Evolutionary conservation across 495 filamentous ascomycete species (phyloP), one percentile per base, ranked within the genome.

Genomic region (Eremomyces bilateralis): DNA sequence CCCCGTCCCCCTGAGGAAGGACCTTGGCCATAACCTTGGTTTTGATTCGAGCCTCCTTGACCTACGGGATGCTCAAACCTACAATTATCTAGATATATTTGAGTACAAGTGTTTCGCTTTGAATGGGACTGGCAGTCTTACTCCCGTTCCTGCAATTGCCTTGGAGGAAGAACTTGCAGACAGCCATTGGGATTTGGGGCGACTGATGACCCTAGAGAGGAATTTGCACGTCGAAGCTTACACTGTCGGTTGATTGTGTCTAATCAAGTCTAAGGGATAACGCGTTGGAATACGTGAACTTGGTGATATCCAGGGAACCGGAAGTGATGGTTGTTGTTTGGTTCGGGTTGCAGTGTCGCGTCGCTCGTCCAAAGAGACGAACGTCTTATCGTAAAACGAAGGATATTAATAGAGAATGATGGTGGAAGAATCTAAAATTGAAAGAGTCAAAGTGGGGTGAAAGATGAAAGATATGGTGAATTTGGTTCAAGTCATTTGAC

Each of bases 151-250:
- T 71, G 61, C 81, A 91, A 34, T 64, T 62, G 29, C 77, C 79
- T 51, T 72, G 67, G 51, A 68, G 68, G 46, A 61, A 91, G 49
- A 69, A 84, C 24, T 47, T 63, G 61, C 81, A 91, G 42, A 82
- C 53, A 3, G 51, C 27, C 46, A 49, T 41, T 22, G 18, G 16
- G 3, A 13, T 2, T 30, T 13, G 10, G 21, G 21, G 8, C 15
- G 22, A 18, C 31, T 11, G 8, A 16, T 11, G 12, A 17, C 13
- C 25, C 21, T 30, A 28, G n/a, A n/a, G n/a, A n/a, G n/a, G n/a
- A n/a, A n/a, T n/a, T n/a, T n/a, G n/a, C n/a, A n/a, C n/a, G n/a
- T n/a, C n/a, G n/a, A n/a, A n/a, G n/a, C n/a, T n/a, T n/a, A n/a
- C n/a, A n/a, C n/a, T n/a, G n/a, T n/a, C n/a, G n/a, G n/a, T n/a